Conservation (phyloP, 345 rosid species). For the Reutealis trisperma region DNA sequence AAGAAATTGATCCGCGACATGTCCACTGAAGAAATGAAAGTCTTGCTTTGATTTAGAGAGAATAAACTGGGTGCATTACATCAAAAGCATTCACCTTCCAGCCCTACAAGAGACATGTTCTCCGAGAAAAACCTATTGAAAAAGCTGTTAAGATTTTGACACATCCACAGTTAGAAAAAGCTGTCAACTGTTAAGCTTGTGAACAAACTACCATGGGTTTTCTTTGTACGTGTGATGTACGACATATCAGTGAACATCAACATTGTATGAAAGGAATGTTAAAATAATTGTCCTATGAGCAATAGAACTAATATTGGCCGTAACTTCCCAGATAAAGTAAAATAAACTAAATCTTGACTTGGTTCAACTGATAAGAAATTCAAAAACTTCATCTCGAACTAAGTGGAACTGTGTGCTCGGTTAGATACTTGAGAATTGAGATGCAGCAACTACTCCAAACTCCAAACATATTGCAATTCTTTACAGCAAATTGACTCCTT, state of each 20-base stretch:
- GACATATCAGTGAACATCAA: not conserved
- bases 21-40: constrained; percentile 36
- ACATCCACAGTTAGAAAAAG: not conserved
- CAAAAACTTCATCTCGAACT: not conserved
- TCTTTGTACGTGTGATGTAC: not conserved
- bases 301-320: not conserved
- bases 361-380: not conserved
- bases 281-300: not conserved
- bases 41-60: constrained; percentile 29
- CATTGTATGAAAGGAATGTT: not conserved
- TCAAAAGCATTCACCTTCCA: constrained; percentile 39
- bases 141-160: not conserved
- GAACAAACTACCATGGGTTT: not conserved
- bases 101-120: not conserved
- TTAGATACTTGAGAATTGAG: not conserved
- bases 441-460: not conserved
- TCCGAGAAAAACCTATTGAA: not conserved
- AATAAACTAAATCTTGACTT: not conserved
- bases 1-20: constrained; percentile 27
- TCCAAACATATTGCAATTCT: not conserved
- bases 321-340: not conserved
- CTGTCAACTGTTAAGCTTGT: not conserved
- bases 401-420: not conserved
- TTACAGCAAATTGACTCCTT: not conserved
- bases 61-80: constrained; percentile 44